These are phyloP conservation scores for Sugiyamaella grinbergsii DNA, from an alignment of 1,139 yeast species.

Conservation along the genomic window DNA sequence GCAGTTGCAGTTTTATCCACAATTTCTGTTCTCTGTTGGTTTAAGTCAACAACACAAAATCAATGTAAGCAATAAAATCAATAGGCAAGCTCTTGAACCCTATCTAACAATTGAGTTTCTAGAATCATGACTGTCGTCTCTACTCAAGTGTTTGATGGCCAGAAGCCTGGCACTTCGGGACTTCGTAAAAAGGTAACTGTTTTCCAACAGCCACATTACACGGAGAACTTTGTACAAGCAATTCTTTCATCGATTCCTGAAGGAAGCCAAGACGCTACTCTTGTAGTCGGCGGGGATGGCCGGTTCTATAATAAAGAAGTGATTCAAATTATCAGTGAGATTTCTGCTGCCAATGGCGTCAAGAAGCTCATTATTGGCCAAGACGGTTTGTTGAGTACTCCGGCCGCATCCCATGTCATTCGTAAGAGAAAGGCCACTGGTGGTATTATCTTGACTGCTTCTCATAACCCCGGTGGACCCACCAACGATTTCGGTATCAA, in stretches of 20 bases:
- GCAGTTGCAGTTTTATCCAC: constrained; percentile 3
- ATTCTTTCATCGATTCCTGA: constrained; percentile 87
- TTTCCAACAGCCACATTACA: constrained; percentile 77
- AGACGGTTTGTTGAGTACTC: constrained; percentile 86
- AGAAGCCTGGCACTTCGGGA: constrained; percentile 98
- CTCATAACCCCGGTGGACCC: constrained; percentile 99
- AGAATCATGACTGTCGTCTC: constrained; percentile 36
- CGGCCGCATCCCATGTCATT: constrained; percentile 92
- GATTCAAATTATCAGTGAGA: constrained; percentile 75
- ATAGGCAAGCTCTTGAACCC: too few relatives aligned
- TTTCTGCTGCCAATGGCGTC: constrained; percentile 92
- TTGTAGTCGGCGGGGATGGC: constrained; percentile 97
- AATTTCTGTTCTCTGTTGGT: too few relatives aligned
- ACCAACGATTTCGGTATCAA: constrained; percentile 90
- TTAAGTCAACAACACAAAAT: too few relatives aligned
- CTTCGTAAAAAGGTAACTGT: constrained; percentile 87
- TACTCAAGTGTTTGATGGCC: constrained; percentile 85
- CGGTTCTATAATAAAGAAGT: constrained; percentile 85
- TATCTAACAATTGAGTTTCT: not conserved
- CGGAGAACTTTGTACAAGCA: constrained; percentile 93
- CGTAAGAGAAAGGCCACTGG: constrained; percentile 82
- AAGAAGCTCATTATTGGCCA: constrained; percentile 83
- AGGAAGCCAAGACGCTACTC: constrained; percentile 69
- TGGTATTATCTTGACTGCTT: constrained; percentile 93
- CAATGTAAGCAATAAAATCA: too few relatives aligned